Percentiles rank a stretch among this genome's conserved stretches.
Evolutionary conservation across 176 grass and related monocot genomes (phyloP).

Genomic region (Oryza meridionalis): DNA sequence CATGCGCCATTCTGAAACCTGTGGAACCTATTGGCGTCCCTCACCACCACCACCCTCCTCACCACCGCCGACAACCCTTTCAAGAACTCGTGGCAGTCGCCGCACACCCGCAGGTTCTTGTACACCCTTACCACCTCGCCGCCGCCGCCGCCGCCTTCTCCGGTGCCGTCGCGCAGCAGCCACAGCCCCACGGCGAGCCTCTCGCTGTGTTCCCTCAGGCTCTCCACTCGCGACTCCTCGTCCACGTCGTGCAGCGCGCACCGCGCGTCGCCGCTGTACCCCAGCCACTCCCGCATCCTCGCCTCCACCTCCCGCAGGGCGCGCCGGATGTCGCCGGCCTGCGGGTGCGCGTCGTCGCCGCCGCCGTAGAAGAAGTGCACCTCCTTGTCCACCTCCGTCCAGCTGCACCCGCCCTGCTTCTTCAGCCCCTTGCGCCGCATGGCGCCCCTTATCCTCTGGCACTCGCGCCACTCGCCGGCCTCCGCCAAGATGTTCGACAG

Average conservation of each 20-base stretch:
- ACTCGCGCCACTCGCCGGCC: conserved; percentile 46
- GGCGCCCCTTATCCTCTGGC: conserved; percentile 35
- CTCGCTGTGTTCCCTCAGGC: conserved; percentile 55
- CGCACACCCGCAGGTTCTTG: conserved; percentile 57
- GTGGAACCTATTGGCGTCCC: conserved; percentile 59
- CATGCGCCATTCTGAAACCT: conserved; percentile 46
- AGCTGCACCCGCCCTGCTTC: conserved; percentile 64
- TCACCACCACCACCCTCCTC: conserved; percentile 31
- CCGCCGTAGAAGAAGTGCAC: conserved; percentile 60
- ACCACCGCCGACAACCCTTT: conserved; percentile 39
- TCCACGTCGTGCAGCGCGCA: conserved; percentile 53
- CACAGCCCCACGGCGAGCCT: conserved; percentile 54
- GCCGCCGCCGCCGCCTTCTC: background rate
- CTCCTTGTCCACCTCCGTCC: conserved; percentile 56
- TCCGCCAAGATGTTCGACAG: conserved; percentile 52
- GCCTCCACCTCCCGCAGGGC: conserved; percentile 42
- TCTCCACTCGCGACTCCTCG: conserved; percentile 49
- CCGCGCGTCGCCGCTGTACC: conserved; percentile 23
- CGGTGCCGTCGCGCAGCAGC: conserved; percentile 15
- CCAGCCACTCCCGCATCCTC: conserved; percentile 52
- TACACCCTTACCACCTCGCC: conserved; percentile 49
- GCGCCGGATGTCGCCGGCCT: conserved; percentile 26
- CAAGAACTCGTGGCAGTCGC: conserved; percentile 52
- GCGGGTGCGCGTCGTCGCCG: conserved; percentile 37
- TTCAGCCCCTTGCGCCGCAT: conserved; percentile 43